Percentiles rank a stretch among this genome's conserved stretches.
These are phyloP conservation scores for Sclerotinia sclerotiorum DNA, from an alignment of 2,329 filamentous ascomycete species.

Conservation along the genomic window DNA sequence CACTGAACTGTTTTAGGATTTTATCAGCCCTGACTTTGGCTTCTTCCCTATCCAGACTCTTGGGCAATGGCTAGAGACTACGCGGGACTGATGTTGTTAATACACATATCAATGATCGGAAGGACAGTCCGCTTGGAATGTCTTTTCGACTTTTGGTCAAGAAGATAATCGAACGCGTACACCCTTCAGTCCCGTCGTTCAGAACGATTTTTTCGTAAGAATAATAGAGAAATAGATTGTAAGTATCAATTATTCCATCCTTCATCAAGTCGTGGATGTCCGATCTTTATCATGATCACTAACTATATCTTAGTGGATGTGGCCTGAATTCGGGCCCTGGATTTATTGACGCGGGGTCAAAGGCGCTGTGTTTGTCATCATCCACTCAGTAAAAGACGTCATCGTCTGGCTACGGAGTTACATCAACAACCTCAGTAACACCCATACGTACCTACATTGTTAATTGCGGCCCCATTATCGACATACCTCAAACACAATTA, in stretches of 20 bases:
- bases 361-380: conserved; percentile 8
- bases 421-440: background rate
- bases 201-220: background rate
- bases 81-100: background rate
- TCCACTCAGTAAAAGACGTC: background rate
- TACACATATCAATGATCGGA: background rate
- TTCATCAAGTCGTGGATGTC: background rate
- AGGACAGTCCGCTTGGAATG: background rate
- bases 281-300: background rate
- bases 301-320: background rate
- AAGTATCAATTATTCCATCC: background rate
- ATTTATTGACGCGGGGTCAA: background rate
- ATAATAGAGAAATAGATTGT: background rate
- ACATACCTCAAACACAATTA: background rate
- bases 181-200: background rate
- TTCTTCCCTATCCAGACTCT: too few relatives aligned
- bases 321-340: background rate
- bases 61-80: background rate
- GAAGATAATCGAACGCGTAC: background rate
- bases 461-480: background rate
- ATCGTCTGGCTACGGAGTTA: background rate
- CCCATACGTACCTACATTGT: background rate
- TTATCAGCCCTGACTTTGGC: background rate
- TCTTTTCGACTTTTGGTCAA: background rate
- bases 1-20: background rate